Base-by-base conservation (phyloP, 208 protist species). In the Leishmania aethiopica region DNA sequence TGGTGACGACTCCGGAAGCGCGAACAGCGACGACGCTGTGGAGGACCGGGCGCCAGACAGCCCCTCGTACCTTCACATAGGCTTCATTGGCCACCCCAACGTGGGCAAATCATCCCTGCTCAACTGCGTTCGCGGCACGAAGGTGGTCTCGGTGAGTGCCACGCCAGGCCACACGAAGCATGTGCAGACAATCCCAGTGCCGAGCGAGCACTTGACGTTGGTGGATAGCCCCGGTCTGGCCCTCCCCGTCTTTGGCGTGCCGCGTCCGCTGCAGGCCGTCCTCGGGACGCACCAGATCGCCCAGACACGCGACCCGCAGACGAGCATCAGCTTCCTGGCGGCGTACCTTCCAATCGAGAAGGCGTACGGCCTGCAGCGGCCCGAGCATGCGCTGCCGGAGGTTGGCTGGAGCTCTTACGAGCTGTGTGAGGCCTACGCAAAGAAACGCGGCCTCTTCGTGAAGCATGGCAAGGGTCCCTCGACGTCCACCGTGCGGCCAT, bases 101-200 rank as follows among this genome's bases (percentile, higher is more conserved):
- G 98, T 99, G 5, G 99, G 99, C 59, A 99, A 99, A 88, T 98
- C 93, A 13, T 97, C 94, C 59, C 79, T 99, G 67, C 90, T 99
- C 32, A 99, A 99, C 89, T 98, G 92, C 84, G 91, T 99, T 57
- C 92, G 98, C 53, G 98, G 97, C 49, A 97, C 93, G 42, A 99
- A 99, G 80, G 98, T 99, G 17, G 98, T 99, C 25, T 97, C 92
- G 28, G 93, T 97, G n/a, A 98, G 93, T 72, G 81, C 90, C 28
- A 99, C 97, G 25, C 95, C 99, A 7, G 99, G 99, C 1, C 98
- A 99, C 88, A 99, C 98, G 32, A 99, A 99, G 80, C 97, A 99
- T 77, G 81, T 99, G 45, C 98, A 99, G 86, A 99, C 98, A 1
- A 99, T 99, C 53, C 94, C 94, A 45, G 84, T 99, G 13, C 91